phyloP scores from a whole-genome alignment of 1,284 basidiomycete genomes.

The Apiotrichum mycotoxinovorans region DNA sequence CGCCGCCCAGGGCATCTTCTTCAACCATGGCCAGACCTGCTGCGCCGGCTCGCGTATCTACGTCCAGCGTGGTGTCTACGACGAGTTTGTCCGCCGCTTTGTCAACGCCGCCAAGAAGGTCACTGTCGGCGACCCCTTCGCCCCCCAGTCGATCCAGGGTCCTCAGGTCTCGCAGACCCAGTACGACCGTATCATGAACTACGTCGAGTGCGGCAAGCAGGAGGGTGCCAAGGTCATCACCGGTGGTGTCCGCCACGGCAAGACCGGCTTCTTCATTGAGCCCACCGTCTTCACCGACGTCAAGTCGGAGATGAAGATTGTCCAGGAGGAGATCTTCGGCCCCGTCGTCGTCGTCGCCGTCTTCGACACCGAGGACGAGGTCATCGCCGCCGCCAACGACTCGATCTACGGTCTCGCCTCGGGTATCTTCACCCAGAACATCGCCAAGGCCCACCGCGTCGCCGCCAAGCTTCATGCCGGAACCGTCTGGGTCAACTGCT shows the following conservation, averaged over 20 bases:
- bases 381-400: slow-evolving; percentile 76
- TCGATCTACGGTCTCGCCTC: slow-evolving; percentile 81
- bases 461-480: slow-evolving; percentile 78
- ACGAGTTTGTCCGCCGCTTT: slow-evolving; percentile 52
- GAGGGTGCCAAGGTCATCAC: slow-evolving; percentile 75
- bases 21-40: slow-evolving; percentile 66
- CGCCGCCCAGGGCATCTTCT: slow-evolving; percentile 72
- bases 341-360: slow-evolving; percentile 57
- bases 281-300: slow-evolving; percentile 78
- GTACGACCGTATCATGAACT: slow-evolving; percentile 71
- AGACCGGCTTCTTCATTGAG: slow-evolving; percentile 58
- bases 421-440: slow-evolving; percentile 76
- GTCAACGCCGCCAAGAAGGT: slow-evolving; percentile 30
- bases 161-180: slow-evolving; percentile 65
- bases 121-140: slow-evolving; percentile 66
- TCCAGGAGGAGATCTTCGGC: slow-evolving; percentile 87
- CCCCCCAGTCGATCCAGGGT: slow-evolving; percentile 66
- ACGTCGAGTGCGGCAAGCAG: slow-evolving; percentile 78
- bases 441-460: slow-evolving; percentile 68
- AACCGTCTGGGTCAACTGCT: slow-evolving; percentile 63
- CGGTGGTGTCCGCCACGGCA: slow-evolving; percentile 72
- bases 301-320: slow-evolving; percentile 76
- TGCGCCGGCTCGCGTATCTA: slow-evolving; percentile 57
- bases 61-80: slow-evolving; percentile 77
- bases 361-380: slow-evolving; percentile 74